Evolutionary conservation across 176 grass and related monocot species (phyloP).

Genomic region (Oryza longistaminata): DNA sequence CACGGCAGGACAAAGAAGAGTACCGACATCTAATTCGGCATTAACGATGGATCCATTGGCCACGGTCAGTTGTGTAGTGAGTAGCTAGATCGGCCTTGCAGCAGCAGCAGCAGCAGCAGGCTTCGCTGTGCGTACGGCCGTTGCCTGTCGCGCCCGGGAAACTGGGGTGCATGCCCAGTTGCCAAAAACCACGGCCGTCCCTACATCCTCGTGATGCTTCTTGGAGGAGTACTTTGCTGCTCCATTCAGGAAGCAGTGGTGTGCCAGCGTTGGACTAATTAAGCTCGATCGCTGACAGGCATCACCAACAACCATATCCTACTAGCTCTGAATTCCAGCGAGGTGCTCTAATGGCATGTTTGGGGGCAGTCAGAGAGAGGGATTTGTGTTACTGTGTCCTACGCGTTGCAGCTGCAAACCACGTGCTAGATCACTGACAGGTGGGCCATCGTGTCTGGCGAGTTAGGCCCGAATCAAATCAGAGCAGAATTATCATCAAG

Average conservation of each 20-base stretch:
- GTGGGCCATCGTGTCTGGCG: not conserved
- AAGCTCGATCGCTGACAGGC: not conserved
- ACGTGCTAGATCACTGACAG: not conserved
- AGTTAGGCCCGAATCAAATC: not conserved
- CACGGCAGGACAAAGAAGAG: not conserved
- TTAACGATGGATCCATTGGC: not conserved
- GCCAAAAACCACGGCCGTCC: not conserved
- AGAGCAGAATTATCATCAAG: not conserved
- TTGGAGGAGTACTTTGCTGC: conserved; percentile 11
- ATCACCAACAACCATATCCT: not conserved
- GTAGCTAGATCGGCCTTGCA: not conserved
- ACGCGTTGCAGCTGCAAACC: not conserved
- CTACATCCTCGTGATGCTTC: conserved; percentile 6
- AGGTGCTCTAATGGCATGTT: conserved; percentile 19
- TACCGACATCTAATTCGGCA: not conserved
- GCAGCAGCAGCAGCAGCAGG: not conserved
- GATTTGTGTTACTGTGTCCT: not conserved
- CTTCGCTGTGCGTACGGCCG: conserved; percentile 12
- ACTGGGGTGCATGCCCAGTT: not conserved
- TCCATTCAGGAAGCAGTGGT: not conserved
- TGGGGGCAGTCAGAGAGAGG: not conserved
- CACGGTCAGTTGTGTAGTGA: not conserved
- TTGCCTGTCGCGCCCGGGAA: not conserved
- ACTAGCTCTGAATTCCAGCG: conserved; percentile 28
- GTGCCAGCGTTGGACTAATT: not conserved